Base-by-base conservation (phyloP, 805 yeast genomes). In the Candida ovalis region DNA sequence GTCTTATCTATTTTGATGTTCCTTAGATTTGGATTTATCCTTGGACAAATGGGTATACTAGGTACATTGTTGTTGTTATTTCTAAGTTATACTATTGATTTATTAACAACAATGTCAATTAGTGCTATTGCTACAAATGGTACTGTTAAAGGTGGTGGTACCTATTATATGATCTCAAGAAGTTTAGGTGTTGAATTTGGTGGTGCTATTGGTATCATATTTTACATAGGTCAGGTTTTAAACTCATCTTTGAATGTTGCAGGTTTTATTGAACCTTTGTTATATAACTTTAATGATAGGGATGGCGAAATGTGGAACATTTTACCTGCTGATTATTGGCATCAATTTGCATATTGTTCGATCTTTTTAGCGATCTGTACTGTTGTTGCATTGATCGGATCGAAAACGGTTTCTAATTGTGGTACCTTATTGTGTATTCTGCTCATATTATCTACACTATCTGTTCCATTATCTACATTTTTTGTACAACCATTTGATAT, bases 101-200 rank as follows among this genome's bases (percentile, higher is more conserved):
- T 89, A 5, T 72, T 94, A 47, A 94, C 99, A 0, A 88, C 96
- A 0, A 68, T 94, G 55, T 88, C 96, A 19, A 83, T 94, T 49
- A 87, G 96, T 47, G 99, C 99, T 1, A 94, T 94, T 51, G 89
- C 97, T 2, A 94, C 99, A 1, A 94, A 94, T 62, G 99, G 99
- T 21, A 89, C 96, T 0, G 98, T 94, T 2, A 80, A 90, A 56
- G 98, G 98, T 13, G 99, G 99, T 15, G 99, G 99, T 42, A 97
- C 98, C 0, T 94, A 94, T 64, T 94, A 90, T 60, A 94, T 94
- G 97, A 89, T 94, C 50, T 86, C 96, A 30, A 76, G 99, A 56
- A 85, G 96, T 30, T 71, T 94, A 51, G 99, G 99, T 0, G 97
- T 97, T 3, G 99, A 94, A 64, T 94, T 94, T 68, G 99, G 99